Conservation (phyloP, 108 stramenopile species). For the Seminavis robusta region DNA sequence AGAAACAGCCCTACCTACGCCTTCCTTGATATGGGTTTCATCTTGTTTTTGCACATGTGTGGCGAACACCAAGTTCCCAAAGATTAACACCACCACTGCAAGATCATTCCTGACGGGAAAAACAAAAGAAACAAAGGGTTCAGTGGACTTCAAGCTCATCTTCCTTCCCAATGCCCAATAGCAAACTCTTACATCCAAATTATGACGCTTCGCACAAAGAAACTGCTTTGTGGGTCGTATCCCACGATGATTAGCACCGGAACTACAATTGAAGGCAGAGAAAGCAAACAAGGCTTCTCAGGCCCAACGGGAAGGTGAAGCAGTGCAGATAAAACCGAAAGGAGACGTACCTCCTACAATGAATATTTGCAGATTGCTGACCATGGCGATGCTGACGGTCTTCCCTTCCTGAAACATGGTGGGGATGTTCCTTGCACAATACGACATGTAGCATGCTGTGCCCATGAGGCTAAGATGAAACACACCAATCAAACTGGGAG, state of each 20-base stretch:
- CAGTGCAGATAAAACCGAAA: too few species aligned
- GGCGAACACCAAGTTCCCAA: conserved; percentile 8
- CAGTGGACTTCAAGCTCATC: too few species aligned
- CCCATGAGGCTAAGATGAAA: conserved; percentile 2
- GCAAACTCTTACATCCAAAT: too few species aligned
- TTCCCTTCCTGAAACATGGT: conserved; percentile 7
- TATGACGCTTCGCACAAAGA: conserved; percentile 9
- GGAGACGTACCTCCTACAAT: neutral
- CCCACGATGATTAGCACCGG: conserved; percentile 4
- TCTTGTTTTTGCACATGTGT: too few species aligned
- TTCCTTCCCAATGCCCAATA: too few species aligned
- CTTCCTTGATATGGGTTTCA: too few species aligned
- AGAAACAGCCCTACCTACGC: too few species aligned
- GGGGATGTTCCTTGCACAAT: conserved; percentile 2
- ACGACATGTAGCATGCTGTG: conserved; percentile 9
- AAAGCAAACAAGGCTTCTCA: neutral
- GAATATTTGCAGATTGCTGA: conserved; percentile 10
- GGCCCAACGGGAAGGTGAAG: too few species aligned
- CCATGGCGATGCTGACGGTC: conserved; percentile 6
- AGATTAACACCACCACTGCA: conserved; percentile 4
- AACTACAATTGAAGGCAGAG: conserved; percentile 1
- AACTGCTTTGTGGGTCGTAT: neutral
- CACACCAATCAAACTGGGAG: neutral
- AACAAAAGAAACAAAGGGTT: too few species aligned
- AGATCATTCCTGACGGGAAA: too few species aligned